Percentiles rank a stretch among this genome's conserved stretches.
Evolutionary conservation across 768 basidiomycete species (phyloP).

Genomic region (Mycena venus): DNA sequence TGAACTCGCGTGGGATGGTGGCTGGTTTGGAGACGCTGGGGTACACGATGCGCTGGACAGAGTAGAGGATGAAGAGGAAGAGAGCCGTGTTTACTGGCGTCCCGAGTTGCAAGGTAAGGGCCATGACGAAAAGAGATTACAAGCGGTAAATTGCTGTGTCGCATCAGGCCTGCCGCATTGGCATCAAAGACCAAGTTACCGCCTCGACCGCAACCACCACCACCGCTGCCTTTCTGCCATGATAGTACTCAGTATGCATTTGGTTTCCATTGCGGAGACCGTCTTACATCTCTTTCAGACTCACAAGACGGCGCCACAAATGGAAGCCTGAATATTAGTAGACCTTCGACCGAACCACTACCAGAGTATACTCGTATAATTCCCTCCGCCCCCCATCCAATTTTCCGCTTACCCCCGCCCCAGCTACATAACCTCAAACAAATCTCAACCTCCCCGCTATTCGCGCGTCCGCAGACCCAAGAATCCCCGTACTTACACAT

Average conservation of each 20-base stretch:
- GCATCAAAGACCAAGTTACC: too few species aligned
- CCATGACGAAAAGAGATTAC: slow-evolving; percentile 43
- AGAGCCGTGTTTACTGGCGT: slow-evolving; percentile 86
- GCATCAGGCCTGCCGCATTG: too few species aligned
- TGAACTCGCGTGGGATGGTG: slow-evolving; percentile 76
- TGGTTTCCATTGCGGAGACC: not conserved
- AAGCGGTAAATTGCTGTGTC: too few species aligned
- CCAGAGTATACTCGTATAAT: slow-evolving; percentile 37
- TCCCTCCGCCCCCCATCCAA: not conserved
- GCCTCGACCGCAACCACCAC: too few species aligned
- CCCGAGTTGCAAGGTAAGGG: slow-evolving; percentile 63
- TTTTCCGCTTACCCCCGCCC: not conserved
- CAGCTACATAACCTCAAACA: slow-evolving; percentile 30
- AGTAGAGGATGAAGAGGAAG: slow-evolving; percentile 83
- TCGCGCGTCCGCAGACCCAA: slow-evolving; percentile 31
- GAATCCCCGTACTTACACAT: slow-evolving; percentile 26
- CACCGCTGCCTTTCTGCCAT: not conserved
- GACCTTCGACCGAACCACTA: slow-evolving; percentile 22
- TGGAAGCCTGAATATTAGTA: not conserved
- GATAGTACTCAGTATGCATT: slow-evolving; percentile 31
- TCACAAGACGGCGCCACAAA: slow-evolving; percentile 17
- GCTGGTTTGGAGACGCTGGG: slow-evolving; percentile 70
- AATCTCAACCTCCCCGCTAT: slow-evolving; percentile 27
- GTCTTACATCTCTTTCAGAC: slow-evolving; percentile 1
- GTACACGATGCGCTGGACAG: slow-evolving; percentile 79